Conservation (phyloP, 768 basidiomycete genomes). For the Favolaschia claudopus region DNA sequence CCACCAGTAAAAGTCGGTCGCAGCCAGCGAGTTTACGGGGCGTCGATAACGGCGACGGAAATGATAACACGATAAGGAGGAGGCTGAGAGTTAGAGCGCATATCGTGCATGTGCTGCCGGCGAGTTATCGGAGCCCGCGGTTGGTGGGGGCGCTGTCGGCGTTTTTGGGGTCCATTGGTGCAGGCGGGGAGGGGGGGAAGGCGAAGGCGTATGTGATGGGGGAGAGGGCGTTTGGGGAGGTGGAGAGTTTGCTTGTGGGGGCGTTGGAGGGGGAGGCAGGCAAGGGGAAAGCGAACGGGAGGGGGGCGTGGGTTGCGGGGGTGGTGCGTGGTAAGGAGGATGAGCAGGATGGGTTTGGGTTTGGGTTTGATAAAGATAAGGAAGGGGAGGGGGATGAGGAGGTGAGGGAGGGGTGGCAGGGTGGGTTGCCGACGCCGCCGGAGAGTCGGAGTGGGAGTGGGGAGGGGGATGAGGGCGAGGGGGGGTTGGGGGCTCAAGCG, state of each 20-base stretch:
- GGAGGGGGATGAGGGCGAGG: slow-evolving; percentile 7
- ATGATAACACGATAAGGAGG: not conserved
- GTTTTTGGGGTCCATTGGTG: slow-evolving; percentile 1
- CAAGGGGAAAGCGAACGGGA: not conserved
- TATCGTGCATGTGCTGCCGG: slow-evolving; percentile 24
- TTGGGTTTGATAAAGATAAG: not conserved
- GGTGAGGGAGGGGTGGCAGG: not conserved
- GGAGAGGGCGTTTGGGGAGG: slow-evolving; percentile 16
- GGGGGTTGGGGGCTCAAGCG: not conserved
- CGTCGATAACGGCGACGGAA: not conserved
- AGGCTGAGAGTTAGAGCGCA: not conserved
- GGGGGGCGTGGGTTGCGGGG: slow-evolving; percentile 19
- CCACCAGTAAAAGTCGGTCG: too few relatives aligned
- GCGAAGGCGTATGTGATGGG: slow-evolving; percentile 22
- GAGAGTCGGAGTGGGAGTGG: slow-evolving; percentile 25
- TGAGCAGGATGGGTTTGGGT: not conserved
- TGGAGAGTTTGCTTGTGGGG: slow-evolving; percentile 23
- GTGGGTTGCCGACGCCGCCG: slow-evolving; percentile 25
- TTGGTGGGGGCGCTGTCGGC: slow-evolving; percentile 17
- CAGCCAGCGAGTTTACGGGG: not conserved
- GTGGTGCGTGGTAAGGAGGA: not conserved
- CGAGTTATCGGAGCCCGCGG: slow-evolving; percentile 16
- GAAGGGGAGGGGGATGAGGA: not conserved
- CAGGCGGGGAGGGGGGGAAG: not conserved
- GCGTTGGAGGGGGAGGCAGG: slow-evolving; percentile 6